These are phyloP conservation scores for Trichoderma sp. DNA, from an alignment of 2,329 filamentous ascomycete species.

Conservation along the genomic window DNA sequence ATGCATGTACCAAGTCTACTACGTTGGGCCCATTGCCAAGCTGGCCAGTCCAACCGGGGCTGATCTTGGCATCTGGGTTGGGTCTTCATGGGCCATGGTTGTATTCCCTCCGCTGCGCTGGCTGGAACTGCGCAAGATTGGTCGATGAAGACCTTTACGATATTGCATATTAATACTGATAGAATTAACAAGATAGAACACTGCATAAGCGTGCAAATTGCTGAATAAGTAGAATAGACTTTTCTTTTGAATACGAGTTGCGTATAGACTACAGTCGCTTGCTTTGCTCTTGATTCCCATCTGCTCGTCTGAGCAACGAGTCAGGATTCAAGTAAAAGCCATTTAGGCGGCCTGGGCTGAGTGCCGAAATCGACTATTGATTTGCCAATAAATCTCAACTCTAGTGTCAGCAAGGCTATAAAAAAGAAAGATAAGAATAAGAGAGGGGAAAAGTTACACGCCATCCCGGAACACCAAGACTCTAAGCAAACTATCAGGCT, in stretches of 20 bases:
- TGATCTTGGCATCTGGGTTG: conserved; percentile 57
- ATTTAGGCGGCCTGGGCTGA: background rate
- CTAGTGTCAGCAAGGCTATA: too few species aligned
- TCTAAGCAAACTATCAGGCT: background rate
- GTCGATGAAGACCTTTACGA: conserved; percentile 28
- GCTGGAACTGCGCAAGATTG: conserved; percentile 34
- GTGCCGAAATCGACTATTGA: background rate
- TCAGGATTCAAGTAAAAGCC: background rate
- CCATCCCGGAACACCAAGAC: too few species aligned
- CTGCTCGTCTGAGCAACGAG: background rate
- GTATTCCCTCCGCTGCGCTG: conserved; percentile 34
- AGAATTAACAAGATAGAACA: background rate
- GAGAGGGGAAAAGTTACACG: too few species aligned
- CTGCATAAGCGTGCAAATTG: background rate
- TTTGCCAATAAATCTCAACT: background rate
- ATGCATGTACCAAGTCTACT: conserved; percentile 61
- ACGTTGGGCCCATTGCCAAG: conserved; percentile 57
- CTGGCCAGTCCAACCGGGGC: conserved; percentile 49
- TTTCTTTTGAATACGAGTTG: background rate
- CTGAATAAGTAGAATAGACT: background rate
- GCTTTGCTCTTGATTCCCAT: too few species aligned
- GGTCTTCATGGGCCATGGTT: conserved; percentile 64
- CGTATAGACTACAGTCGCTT: background rate
- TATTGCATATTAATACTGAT: background rate
- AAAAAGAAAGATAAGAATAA: too few species aligned